A percentile compares a stretch with the other conserved stretches of the same genome.
Evolutionary conservation across 257 asterid genomes (phyloP).

Genomic region (Scutellaria baicalensis): DNA sequence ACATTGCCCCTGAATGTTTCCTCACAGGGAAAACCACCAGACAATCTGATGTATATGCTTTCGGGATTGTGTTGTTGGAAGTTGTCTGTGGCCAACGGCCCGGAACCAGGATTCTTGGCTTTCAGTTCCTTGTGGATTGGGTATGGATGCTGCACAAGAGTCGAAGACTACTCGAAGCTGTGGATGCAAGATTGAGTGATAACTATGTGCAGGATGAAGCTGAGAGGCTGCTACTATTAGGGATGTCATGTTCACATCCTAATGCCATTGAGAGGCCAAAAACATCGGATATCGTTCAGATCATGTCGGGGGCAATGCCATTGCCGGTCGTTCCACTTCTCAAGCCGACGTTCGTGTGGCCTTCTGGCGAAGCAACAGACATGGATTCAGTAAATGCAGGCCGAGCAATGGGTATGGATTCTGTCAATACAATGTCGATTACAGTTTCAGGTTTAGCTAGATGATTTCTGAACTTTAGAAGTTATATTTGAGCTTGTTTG

Average conservation of each 20-base stretch:
- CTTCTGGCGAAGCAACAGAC: constrained; percentile 14
- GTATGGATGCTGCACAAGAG: constrained; percentile 34
- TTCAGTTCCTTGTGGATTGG: constrained; percentile 26
- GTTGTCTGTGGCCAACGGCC: constrained; percentile 24
- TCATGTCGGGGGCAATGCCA: constrained; percentile 19
- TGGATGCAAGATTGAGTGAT: constrained; percentile 20
- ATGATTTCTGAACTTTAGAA: neutral
- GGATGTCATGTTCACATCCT: constrained; percentile 47
- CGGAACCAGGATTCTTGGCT: constrained; percentile 19
- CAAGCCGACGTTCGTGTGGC: constrained; percentile 43
- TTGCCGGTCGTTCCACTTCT: constrained; percentile 29
- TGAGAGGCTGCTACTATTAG: constrained; percentile 26
- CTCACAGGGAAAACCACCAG: constrained; percentile 36
- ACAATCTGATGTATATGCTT: constrained; percentile 35
- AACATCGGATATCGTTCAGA: constrained; percentile 23
- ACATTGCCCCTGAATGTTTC: constrained; percentile 38
- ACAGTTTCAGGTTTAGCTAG: neutral
- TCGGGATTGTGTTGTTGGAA: constrained; percentile 34
- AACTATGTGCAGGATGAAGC: constrained; percentile 32
- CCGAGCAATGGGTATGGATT: constrained; percentile 11
- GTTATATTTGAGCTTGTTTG: neutral
- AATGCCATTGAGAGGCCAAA: constrained; percentile 31
- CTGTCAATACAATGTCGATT: neutral
- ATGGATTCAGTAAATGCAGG: neutral
- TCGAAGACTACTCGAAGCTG: constrained; percentile 22